phyloP scores from a whole-genome alignment of 2,329 filamentous ascomycete species.

The Keithomyces neogunnii region DNA sequence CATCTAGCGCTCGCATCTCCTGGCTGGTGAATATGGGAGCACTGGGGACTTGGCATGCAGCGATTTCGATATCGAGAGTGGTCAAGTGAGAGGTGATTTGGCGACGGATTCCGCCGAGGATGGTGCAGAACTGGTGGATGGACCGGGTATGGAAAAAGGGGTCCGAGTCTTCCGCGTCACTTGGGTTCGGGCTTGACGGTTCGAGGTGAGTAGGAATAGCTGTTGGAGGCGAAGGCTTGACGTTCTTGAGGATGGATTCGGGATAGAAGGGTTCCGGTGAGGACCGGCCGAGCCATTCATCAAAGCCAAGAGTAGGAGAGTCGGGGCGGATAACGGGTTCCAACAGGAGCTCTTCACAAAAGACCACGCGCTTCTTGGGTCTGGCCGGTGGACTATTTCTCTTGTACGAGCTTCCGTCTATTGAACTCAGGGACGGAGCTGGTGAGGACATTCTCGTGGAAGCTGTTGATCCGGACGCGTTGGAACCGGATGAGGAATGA shows the following conservation, averaged over 20 bases:
- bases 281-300: constrained; percentile 28
- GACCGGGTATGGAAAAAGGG: constrained; percentile 33
- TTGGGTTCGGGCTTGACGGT: constrained; percentile 5
- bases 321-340: constrained; percentile 48
- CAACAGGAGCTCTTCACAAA: constrained; percentile 23
- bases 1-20: constrained; percentile 30
- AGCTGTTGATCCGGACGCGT: constrained; percentile 34
- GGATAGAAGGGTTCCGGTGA: constrained; percentile 12
- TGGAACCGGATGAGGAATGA: constrained; percentile 38
- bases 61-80: constrained; percentile 33
- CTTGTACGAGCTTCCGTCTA: constrained; percentile 8
- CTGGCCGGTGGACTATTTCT: constrained; percentile 11
- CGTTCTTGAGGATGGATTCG: constrained; percentile 12
- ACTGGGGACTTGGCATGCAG: constrained; percentile 15
- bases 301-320: constrained; percentile 51
- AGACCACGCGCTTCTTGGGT: constrained; percentile 31
- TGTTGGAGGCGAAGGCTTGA: neutral
- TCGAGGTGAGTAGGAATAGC: constrained; percentile 2
- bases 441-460: constrained; percentile 39
- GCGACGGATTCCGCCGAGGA: constrained; percentile 37
- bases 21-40: constrained; percentile 18
- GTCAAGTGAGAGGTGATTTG: constrained; percentile 42
- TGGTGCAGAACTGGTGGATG: constrained; percentile 39
- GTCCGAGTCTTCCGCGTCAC: constrained; percentile 14
- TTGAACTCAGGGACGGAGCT: constrained; percentile 26